These are phyloP conservation scores for Rhodomyrtus psidioides DNA, from an alignment of 441 rosid genomes.

Conservation along the genomic window DNA sequence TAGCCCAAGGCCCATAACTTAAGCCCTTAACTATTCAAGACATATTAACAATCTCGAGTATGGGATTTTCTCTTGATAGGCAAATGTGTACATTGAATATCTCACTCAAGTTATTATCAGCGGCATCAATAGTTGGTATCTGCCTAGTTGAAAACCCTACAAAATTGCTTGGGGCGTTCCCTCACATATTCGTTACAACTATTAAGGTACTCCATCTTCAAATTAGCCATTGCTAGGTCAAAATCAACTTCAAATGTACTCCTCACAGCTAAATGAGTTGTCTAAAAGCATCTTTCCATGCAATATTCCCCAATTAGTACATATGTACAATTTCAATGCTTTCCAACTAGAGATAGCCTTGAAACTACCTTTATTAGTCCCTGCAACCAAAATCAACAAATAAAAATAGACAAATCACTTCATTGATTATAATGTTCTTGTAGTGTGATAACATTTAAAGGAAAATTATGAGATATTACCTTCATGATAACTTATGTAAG, in stretches of 20 bases:
- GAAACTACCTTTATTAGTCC: not conserved
- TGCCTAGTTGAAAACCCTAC: too few species aligned
- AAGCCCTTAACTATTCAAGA: too few species aligned
- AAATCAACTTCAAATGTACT: not conserved
- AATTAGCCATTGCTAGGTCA: not conserved
- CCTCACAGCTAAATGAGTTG: not conserved
- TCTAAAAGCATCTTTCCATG: not conserved
- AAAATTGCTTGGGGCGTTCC: not conserved
- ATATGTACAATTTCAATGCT: not conserved
- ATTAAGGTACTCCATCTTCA: not conserved
- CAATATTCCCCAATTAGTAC: not conserved
- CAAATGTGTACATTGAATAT: too few species aligned
- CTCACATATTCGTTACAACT: too few species aligned
- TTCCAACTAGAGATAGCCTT: not conserved
- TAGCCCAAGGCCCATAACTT: too few species aligned
- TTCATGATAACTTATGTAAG: too few species aligned
- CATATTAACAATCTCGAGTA: too few species aligned
- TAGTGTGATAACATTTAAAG: not conserved
- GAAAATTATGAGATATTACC: not conserved
- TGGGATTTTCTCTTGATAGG: not conserved
- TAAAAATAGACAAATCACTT: not conserved
- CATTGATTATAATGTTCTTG: too few species aligned
- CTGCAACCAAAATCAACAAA: not conserved
- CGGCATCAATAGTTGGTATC: not conserved
- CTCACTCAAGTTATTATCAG: too few species aligned